Base-by-base conservation (phyloP, 352 stramenopile species). In the Phytopythium boreale region DNA sequence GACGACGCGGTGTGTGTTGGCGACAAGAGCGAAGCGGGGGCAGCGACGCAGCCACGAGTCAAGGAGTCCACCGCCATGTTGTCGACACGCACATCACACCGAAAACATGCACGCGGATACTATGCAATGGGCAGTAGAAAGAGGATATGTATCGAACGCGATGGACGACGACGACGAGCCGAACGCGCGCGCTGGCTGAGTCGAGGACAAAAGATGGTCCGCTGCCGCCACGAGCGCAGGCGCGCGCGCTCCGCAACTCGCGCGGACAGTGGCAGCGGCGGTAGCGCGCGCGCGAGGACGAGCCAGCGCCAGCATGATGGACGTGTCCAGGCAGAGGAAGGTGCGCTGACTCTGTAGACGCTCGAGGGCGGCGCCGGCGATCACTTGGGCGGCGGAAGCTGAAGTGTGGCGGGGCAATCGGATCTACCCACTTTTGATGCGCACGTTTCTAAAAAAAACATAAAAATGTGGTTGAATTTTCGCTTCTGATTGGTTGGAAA, bases 1-100 rank as follows among this genome's bases (percentile, higher is more conserved):
- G 34, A 92, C 85, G 27, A 95, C 87, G n/a, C 82, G 72, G 63
- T 95, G 84, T 56, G 87, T 88, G 49, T 56, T 36, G 27, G 8
- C 12, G 44, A 15, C 20, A 51, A 51, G 20, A 46, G 11, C 39
- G 39, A 46, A 39, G 34, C 34, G 34, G 7, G 7, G 20, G 20
- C 43, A 24, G 22, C 26, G 2, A 52, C n/a, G 5, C 4, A 17
- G 10, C 4, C 5, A 10, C 24, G 24, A 37, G 49, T 56, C 49
- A 56, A 56, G 49, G 49, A 56, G 27, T 1, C 2, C 15, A 8
- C 5, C 24, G 8, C 14, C 17, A 46, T 2, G 8, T n/a, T 0
- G 2, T 20, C 43, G 43, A 26, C 20, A 12, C 19, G 41, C 41
- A 49, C 1, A 49, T 49, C 17, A 24, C 43, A 49, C 20, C 0